Percentiles rank a stretch among this genome's conserved stretches.
Conservation (phyloP, 305 asterid species). For the Plantago coronopus region DNA sequence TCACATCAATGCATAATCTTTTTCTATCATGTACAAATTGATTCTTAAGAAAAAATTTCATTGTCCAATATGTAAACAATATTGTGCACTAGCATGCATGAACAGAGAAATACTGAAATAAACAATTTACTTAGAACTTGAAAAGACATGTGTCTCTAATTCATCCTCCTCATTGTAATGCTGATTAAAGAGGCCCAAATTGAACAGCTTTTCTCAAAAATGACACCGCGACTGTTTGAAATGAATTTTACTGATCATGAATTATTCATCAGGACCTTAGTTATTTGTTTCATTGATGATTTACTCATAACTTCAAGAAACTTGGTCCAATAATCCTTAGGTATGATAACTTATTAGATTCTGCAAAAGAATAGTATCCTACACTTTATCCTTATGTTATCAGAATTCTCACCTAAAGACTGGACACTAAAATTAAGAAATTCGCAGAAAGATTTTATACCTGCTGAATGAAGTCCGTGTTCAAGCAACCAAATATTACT, state of each 20-base stretch:
- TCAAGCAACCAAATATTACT: constrained; percentile 68
- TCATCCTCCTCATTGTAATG: too few relatives aligned
- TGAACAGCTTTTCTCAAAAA: background rate
- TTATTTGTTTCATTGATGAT: background rate
- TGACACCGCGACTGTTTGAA: background rate
- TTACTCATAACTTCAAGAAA: constrained; percentile 1
- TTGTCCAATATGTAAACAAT: background rate
- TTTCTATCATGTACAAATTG: background rate
- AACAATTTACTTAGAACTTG: background rate
- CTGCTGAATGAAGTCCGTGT: constrained; percentile 63
- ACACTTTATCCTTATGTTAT: background rate
- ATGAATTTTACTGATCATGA: background rate
- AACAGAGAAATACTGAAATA: background rate
- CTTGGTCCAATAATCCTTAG: background rate
- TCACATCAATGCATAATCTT: background rate
- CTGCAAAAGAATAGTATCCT: background rate
- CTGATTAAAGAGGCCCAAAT: too few relatives aligned
- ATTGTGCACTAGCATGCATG: background rate
- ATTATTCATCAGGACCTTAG: background rate
- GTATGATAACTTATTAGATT: background rate
- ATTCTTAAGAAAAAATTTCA: background rate
- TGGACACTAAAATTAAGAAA: background rate
- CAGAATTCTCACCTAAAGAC: background rate
- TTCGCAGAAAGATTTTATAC: constrained; percentile 31
- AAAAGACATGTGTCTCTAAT: background rate